Conservation (phyloP, 2,329 filamentous ascomycete genomes). For the Sporothrix globosa region DNA sequence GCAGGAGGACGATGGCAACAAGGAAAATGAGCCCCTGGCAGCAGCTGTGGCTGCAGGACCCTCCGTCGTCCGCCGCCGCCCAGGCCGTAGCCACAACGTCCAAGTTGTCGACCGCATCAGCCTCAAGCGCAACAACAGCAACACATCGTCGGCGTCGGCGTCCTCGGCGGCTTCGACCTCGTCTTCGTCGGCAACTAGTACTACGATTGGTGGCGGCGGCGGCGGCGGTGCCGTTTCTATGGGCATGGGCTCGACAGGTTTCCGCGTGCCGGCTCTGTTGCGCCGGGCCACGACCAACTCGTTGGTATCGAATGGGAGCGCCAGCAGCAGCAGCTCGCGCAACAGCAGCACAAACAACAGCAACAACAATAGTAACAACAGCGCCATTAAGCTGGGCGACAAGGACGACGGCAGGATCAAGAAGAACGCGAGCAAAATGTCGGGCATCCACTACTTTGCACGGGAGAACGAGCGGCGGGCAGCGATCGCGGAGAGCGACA, state of each 20-base stretch:
- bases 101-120: conserved; percentile 77
- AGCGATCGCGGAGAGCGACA: conserved; percentile 59
- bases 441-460: conserved; percentile 64
- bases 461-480: conserved; percentile 61
- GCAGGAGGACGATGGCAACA: conserved; percentile 48
- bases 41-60: too few relatives aligned
- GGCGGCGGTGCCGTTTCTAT: conserved; percentile 34
- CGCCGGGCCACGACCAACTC: conserved; percentile 73
- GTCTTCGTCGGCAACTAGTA: conserved; percentile 40
- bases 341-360: background rate
- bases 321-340: conserved; percentile 33
- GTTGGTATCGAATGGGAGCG: conserved; percentile 48
- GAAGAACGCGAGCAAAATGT: conserved; percentile 63
- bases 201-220: conserved; percentile 40
- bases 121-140: conserved; percentile 60
- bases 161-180: conserved; percentile 34
- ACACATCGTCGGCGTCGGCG: conserved; percentile 32
- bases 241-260: conserved; percentile 46
- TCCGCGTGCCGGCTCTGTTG: conserved; percentile 72
- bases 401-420: conserved; percentile 45
- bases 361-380: background rate
- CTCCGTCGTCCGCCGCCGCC: conserved; percentile 38
- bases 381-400: conserved; percentile 25
- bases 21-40: conserved; percentile 21
- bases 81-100: conserved; percentile 44